phyloP scores from a whole-genome alignment of 352 stramenopile species.

The Plasmopara halstedii region DNA sequence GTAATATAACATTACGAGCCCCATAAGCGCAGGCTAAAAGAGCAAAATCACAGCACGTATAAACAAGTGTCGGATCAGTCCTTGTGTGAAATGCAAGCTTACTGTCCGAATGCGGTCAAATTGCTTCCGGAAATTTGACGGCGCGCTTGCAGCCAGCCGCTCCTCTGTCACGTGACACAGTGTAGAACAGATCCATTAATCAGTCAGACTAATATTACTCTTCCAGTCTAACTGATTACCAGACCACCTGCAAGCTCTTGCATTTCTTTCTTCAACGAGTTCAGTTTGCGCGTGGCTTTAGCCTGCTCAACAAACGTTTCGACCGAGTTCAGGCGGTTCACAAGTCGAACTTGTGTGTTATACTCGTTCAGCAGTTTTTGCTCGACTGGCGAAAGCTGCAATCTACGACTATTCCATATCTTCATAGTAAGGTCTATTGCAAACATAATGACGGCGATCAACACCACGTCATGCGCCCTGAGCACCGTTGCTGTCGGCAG shows the following conservation, averaged over 20 bases:
- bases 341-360: conserved; percentile 70
- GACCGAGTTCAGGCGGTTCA: conserved; percentile 81
- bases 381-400: conserved; percentile 49
- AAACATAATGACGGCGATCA: conserved; percentile 54
- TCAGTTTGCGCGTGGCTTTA: conserved; percentile 82
- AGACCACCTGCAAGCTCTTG: conserved; percentile 63
- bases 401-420: conserved; percentile 42
- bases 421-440: conserved; percentile 41
- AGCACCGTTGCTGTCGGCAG: conserved; percentile 43
- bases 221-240: background rate
- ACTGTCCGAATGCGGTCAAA: conserved; percentile 68
- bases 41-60: background rate
- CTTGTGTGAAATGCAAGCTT: conserved; percentile 16
- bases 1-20: conserved; percentile 48
- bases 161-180: conserved; percentile 43
- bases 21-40: conserved; percentile 50
- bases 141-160: conserved; percentile 52
- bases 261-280: conserved; percentile 78
- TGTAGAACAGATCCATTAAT: too few relatives aligned
- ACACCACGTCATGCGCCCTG: conserved; percentile 63
- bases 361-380: conserved; percentile 51
- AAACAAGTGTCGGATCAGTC: background rate
- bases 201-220: background rate
- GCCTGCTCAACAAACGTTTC: conserved; percentile 86
- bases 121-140: conserved; percentile 67